Percentiles rank a stretch among this genome's conserved stretches.
These are phyloP conservation scores for Cyathus striatus DNA, from an alignment of 768 basidiomycete genomes.

Conservation along the genomic window DNA sequence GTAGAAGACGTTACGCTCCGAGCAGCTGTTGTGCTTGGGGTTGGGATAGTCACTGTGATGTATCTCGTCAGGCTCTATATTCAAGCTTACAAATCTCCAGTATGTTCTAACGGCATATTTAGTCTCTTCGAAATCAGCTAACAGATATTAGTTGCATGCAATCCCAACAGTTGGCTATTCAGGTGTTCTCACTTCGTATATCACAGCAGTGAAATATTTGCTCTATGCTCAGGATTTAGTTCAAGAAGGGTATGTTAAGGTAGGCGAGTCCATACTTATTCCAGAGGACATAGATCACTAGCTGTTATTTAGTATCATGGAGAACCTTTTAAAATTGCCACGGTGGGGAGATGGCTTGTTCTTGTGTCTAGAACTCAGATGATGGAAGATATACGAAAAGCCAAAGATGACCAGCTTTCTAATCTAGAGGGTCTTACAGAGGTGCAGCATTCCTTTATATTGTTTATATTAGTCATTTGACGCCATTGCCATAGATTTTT, in stretches of 20 bases:
- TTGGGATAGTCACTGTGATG: too few species aligned
- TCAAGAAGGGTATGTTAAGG: constrained; percentile 12
- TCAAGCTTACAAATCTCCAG: too few species aligned
- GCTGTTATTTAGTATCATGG: neutral
- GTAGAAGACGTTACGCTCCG: too few species aligned
- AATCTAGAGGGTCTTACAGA: constrained; percentile 6
- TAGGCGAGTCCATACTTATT: constrained; percentile 1
- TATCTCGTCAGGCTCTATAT: too few species aligned
- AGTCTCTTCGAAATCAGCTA: too few species aligned
- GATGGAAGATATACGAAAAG: constrained; percentile 27
- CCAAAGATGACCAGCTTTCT: constrained; percentile 21
- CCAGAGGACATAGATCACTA: neutral
- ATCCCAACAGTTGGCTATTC: constrained; percentile 11
- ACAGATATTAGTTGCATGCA: constrained; percentile 8
- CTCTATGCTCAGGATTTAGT: constrained; percentile 6
- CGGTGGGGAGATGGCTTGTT: constrained; percentile 22
- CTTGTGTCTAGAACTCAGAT: constrained; percentile 21
- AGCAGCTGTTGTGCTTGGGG: too few species aligned
- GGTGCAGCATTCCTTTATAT: neutral
- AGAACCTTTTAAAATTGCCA: constrained; percentile 3
- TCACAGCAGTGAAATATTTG: constrained; percentile 6
- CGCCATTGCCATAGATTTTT: constrained; percentile 18
- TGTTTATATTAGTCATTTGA: neutral
- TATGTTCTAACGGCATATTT: too few species aligned
- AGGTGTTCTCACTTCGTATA: constrained; percentile 7